Evolutionary conservation across 169 alveolate species (phyloP).

Genomic region (Theileria parva): DNA sequence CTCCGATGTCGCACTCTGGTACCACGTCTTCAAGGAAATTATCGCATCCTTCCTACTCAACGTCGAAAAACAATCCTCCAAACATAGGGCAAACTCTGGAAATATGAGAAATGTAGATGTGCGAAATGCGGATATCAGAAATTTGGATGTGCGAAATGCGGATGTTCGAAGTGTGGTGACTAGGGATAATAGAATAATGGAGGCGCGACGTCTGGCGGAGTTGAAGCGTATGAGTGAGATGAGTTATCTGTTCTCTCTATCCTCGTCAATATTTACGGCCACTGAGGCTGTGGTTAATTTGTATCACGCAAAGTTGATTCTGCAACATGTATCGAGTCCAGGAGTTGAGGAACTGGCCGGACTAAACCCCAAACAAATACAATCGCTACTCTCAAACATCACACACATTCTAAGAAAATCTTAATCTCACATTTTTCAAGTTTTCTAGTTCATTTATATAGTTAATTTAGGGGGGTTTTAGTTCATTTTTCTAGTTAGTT

Average conservation of each 20-base stretch:
- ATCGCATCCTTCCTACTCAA: conserved; percentile 27
- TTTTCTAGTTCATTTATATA: no score
- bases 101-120: no score
- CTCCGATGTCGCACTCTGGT: conserved; percentile 66
- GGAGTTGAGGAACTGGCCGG: not conserved
- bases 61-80: conserved; percentile 34
- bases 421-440: no score
- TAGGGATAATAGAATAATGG: no score
- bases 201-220: no score
- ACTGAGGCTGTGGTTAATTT: conserved; percentile 35
- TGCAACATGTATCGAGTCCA: not conserved
- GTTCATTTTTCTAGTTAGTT: no score
- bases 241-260: conserved; percentile 29
- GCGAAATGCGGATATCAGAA: no score
- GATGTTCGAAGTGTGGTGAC: no score
- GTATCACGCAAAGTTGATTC: conserved; percentile 34
- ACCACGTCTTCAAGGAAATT: conserved; percentile 49
- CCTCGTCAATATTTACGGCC: conserved; percentile 41
- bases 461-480: no score
- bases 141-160: no score
- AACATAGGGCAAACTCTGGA: no score
- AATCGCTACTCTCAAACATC: not conserved
- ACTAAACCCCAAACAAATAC: not conserved
- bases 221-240: conserved; percentile 32
- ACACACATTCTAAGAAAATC: not conserved